Evolutionary conservation across 352 stramenopile species (phyloP).

Genomic region (Phytophthora ohioensis): DNA sequence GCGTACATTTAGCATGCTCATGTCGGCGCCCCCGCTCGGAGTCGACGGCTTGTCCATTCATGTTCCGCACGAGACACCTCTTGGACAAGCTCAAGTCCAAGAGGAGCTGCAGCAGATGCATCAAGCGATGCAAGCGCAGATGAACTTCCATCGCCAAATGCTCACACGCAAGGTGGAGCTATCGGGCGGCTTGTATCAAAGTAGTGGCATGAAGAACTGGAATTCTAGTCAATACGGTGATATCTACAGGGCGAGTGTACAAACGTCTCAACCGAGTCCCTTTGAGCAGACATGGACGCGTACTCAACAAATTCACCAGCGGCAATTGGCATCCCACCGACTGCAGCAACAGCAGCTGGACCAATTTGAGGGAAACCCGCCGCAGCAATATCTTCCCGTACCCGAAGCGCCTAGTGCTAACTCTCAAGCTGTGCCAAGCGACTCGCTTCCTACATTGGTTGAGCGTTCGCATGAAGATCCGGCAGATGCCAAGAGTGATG

Average conservation of each 20-base stretch:
- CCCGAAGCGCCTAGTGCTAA: background rate
- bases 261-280: background rate
- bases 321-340: conserved; percentile 7
- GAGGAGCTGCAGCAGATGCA: conserved; percentile 78
- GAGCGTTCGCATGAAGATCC: conserved; percentile 9
- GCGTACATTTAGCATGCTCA: conserved; percentile 67
- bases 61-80: conserved; percentile 3
- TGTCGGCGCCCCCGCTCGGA: conserved; percentile 45
- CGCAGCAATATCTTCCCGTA: no score
- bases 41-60: conserved; percentile 16
- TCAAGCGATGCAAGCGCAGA: conserved; percentile 82
- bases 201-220: background rate
- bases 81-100: conserved; percentile 4
- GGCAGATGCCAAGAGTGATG: conserved; percentile 19
- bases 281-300: conserved; percentile 11
- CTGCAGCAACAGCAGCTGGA: conserved; percentile 8
- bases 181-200: conserved; percentile 45
- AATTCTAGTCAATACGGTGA: background rate
- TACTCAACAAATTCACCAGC: conserved; percentile 26
- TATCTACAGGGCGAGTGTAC: no score
- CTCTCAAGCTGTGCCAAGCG: background rate
- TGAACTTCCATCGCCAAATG: conserved; percentile 86
- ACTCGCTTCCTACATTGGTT: conserved; percentile 13
- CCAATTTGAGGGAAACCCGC: background rate
- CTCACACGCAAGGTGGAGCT: conserved; percentile 81